Conservation (phyloP, 208 protist genomes). For the Trypanosoma mega region DNA sequence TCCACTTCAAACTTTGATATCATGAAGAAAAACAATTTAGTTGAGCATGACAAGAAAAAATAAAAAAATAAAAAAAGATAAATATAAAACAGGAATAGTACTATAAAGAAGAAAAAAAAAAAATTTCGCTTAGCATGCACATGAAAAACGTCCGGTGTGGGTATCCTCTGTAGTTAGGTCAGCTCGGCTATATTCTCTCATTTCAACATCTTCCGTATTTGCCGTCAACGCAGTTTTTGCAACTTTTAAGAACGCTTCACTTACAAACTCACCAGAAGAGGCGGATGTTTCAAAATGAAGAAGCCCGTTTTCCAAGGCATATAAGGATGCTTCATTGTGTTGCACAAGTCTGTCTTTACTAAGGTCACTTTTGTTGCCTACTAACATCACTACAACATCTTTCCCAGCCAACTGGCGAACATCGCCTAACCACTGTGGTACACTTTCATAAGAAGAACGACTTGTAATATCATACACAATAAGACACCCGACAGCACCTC, state of each 20-base stretch:
- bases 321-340: slow-evolving; percentile 93
- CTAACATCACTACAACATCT: slow-evolving; percentile 84
- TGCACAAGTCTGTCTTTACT: slow-evolving; percentile 79
- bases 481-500: slow-evolving; percentile 96
- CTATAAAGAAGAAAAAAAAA: slow-evolving; percentile 21
- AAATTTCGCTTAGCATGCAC: slow-evolving; percentile 17
- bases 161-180: background rate
- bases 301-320: slow-evolving; percentile 91
- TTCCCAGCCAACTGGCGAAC: slow-evolving; percentile 91
- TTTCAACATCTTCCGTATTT: slow-evolving; percentile 13
- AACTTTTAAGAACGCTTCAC: slow-evolving; percentile 92
- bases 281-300: slow-evolving; percentile 92
- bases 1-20: background rate
- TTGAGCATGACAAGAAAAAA: background rate
- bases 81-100: slow-evolving; percentile 1
- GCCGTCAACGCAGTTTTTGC: slow-evolving; percentile 44
- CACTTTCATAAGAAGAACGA: slow-evolving; percentile 93
- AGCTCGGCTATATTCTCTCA: background rate
- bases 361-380: slow-evolving; percentile 95
- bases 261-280: slow-evolving; percentile 91
- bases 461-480: slow-evolving; percentile 99
- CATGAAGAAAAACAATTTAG: slow-evolving; percentile 5
- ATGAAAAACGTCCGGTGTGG: slow-evolving; percentile 7
- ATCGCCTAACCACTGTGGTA: slow-evolving; percentile 96
- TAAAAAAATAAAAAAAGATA: slow-evolving; percentile 18